Percentiles rank a stretch among this genome's conserved stretches.
These are phyloP conservation scores for Biancaea sappan DNA, from an alignment of 306 rosid species.

Conservation along the genomic window DNA sequence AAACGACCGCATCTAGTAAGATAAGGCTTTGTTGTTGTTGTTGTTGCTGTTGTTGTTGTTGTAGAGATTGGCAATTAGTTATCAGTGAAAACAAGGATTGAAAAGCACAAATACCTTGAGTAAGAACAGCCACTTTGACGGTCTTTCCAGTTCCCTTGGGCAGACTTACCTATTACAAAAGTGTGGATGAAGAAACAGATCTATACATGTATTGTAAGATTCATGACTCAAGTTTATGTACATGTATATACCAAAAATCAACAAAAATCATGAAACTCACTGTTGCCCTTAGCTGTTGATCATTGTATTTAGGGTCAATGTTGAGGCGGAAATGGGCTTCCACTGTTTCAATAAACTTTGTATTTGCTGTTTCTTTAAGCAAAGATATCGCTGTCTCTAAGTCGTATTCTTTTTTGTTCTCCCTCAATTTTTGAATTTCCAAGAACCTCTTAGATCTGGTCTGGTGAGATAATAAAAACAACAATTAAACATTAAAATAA, in stretches of 20 bases:
- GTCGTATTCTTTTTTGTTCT: conserved; percentile 80
- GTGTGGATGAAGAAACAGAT: conserved; percentile 5
- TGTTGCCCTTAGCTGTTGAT: conserved; percentile 96
- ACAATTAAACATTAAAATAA: conserved; percentile 24
- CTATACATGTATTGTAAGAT: not conserved
- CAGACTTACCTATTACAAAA: conserved; percentile 70
- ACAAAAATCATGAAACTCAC: conserved; percentile 58
- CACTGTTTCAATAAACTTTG: conserved; percentile 83
- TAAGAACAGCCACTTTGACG: conserved; percentile 92
- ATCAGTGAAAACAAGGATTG: conserved; percentile 15
- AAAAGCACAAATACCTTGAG: conserved; percentile 72
- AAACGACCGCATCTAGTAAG: no score
- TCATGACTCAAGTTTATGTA: conserved; percentile 21
- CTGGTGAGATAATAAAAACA: conserved; percentile 50
- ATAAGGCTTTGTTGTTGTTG: no score
- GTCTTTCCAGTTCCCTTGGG: conserved; percentile 98
- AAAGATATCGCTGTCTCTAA: conserved; percentile 73
- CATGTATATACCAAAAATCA: not conserved
- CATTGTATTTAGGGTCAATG: conserved; percentile 96
- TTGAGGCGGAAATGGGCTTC: conserved; percentile 99
- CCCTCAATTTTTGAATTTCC: conserved; percentile 93
- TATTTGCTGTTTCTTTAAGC: conserved; percentile 66
- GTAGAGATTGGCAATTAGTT: conserved; percentile 2
- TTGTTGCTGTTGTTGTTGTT: no score
- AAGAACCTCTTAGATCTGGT: conserved; percentile 89